phyloP scores from a whole-genome alignment of 768 basidiomycete species.

The Russula compacta region DNA sequence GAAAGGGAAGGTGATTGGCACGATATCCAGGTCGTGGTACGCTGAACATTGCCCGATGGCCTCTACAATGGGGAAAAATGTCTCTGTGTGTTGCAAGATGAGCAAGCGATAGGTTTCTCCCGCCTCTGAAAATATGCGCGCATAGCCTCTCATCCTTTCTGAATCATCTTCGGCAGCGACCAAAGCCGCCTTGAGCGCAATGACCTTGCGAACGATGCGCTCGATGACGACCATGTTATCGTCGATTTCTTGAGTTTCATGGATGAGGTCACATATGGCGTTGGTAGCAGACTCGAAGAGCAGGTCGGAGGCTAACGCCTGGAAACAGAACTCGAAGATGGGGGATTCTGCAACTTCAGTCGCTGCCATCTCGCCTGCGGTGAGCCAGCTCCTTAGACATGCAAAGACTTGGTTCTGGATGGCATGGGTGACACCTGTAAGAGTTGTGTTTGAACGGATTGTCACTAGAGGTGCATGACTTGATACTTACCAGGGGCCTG shows the following conservation, averaged over 20 bases:
- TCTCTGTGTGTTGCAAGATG: constrained; percentile 80
- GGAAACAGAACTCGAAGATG: constrained; percentile 74
- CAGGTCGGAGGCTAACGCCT: constrained; percentile 71
- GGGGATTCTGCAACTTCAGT: constrained; percentile 61
- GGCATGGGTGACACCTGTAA: constrained; percentile 63
- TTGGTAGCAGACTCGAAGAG: constrained; percentile 94
- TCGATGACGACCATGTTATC: constrained; percentile 89
- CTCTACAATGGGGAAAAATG: constrained; percentile 91
- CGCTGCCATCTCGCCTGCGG: constrained; percentile 73
- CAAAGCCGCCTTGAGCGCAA: constrained; percentile 59
- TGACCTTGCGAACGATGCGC: constrained; percentile 78
- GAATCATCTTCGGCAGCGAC: constrained; percentile 59
- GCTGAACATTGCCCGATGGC: constrained; percentile 91
- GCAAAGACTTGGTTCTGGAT: constrained; percentile 79
- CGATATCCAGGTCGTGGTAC: constrained; percentile 89
- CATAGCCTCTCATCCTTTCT: constrained; percentile 82
- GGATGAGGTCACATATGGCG: constrained; percentile 87
- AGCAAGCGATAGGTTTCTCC: constrained; percentile 92
- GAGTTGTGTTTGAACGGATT: constrained; percentile 2
- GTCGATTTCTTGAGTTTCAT: constrained; percentile 96
- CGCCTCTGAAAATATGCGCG: constrained; percentile 92
- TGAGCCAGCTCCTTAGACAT: constrained; percentile 81
- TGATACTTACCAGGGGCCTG: constrained; percentile 65
- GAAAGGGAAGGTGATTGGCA: constrained; percentile 95
- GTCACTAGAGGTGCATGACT: not conserved